Conservation (phyloP, 768 basidiomycete genomes). For the Sarcomyxa edulis region DNA sequence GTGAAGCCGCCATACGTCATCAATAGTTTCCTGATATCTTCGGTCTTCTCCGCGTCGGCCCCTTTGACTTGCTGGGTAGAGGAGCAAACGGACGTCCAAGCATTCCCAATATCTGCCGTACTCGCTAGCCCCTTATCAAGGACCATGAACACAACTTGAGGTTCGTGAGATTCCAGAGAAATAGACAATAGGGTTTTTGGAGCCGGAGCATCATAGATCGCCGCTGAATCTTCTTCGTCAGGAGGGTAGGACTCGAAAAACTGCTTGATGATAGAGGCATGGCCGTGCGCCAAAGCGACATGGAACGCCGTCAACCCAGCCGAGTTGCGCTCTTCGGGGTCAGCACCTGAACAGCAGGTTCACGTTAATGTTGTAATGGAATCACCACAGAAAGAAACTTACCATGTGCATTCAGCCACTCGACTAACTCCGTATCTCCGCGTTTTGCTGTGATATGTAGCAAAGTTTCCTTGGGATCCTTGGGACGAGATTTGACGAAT, state of each 20-base stretch:
- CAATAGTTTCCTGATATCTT: constrained; percentile 50
- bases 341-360: constrained; percentile 47
- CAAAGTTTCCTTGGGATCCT: constrained; percentile 63
- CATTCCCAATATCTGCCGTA: constrained; percentile 40
- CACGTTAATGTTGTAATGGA: constrained; percentile 11
- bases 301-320: constrained; percentile 61
- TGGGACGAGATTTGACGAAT: constrained; percentile 38
- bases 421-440: constrained; percentile 52
- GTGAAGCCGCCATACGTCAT: constrained; percentile 46
- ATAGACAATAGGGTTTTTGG: constrained; percentile 45
- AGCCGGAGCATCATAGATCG: constrained; percentile 41
- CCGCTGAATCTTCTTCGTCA: constrained; percentile 40
- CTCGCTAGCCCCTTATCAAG: constrained; percentile 53
- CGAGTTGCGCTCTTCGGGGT: constrained; percentile 64
- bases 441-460: constrained; percentile 58
- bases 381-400: constrained; percentile 23
- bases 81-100: constrained; percentile 45
- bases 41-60: constrained; percentile 28
- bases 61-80: constrained; percentile 14
- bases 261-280: constrained; percentile 47
- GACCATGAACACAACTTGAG: constrained; percentile 60
- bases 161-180: constrained; percentile 56
- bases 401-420: constrained; percentile 75
- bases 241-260: constrained; percentile 61
- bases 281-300: constrained; percentile 49